These are phyloP conservation scores for Zygotorulaspora mrakii DNA, from an alignment of 1,139 yeast species.

Conservation along the genomic window DNA sequence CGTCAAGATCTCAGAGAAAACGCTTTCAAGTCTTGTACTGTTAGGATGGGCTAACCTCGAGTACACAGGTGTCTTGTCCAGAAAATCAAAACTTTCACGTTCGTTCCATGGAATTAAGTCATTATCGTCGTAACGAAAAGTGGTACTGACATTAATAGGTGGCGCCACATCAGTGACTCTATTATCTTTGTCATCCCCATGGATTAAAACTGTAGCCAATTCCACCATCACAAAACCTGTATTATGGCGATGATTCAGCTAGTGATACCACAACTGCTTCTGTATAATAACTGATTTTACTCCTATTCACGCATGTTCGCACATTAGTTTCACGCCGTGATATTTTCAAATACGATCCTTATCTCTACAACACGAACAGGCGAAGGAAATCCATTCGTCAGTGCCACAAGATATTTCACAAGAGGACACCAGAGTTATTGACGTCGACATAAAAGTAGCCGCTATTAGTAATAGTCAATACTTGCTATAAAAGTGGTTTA, in stretches of 20 bases:
- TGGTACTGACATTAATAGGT: conserved; percentile 80
- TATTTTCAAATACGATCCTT: background rate
- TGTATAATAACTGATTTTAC: too few species aligned
- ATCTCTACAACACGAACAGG: background rate
- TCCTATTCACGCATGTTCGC: too few species aligned
- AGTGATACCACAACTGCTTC: too few species aligned
- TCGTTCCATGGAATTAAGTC: conserved; percentile 43
- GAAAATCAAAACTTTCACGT: conserved; percentile 36
- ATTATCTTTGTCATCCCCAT: conserved; percentile 52
- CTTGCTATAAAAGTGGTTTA: too few species aligned
- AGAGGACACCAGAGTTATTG: too few species aligned
- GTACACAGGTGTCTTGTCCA: conserved; percentile 45
- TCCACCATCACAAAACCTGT: conserved; percentile 45
- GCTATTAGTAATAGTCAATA: too few species aligned
- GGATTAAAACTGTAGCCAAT: conserved; percentile 52
- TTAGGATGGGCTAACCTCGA: conserved; percentile 76
- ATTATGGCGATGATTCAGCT: too few species aligned
- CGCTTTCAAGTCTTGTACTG: conserved; percentile 60
- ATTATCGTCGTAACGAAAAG: conserved; percentile 60
- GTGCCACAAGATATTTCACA: too few species aligned
- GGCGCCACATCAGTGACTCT: conserved; percentile 50
- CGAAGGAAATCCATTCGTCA: too few species aligned
- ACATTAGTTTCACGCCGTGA: too few species aligned
- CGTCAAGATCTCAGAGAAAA: conserved; percentile 55
- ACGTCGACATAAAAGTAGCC: too few species aligned